A percentile compares a stretch with the other conserved stretches of the same genome.
Conservation (phyloP, 1,139 yeast genomes). For the Candida tropicalis region DNA sequence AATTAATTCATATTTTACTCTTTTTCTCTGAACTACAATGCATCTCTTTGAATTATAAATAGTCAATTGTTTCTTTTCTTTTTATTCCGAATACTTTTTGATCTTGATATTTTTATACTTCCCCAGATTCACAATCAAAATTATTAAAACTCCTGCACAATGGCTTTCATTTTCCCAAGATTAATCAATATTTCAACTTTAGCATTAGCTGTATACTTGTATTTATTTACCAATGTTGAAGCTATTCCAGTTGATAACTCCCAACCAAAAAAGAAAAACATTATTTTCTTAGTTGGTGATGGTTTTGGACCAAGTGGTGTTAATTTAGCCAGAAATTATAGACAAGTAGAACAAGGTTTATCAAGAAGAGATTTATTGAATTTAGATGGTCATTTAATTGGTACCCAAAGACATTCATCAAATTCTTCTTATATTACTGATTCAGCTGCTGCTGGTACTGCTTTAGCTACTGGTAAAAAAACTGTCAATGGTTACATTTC, state of each 20-base stretch:
- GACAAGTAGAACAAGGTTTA: constrained; percentile 47
- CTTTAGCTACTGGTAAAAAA: constrained; percentile 77
- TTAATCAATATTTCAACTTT: constrained; percentile 11
- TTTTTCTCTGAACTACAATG: no score
- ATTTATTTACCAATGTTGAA: constrained; percentile 11
- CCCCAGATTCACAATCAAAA: neutral
- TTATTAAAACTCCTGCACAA: neutral
- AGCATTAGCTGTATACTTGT: constrained; percentile 16
- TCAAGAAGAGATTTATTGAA: constrained; percentile 54
- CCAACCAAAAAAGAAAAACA: constrained; percentile 46
- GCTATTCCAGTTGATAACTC: constrained; percentile 17
- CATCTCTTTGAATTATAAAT: no score
- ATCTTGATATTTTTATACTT: no score
- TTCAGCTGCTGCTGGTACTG: constrained; percentile 95
- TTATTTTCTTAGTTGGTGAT: constrained; percentile 84
- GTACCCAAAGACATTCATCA: constrained; percentile 79
- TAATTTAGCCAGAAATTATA: constrained; percentile 68
- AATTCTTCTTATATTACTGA: constrained; percentile 75
- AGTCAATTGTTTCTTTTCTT: neutral
- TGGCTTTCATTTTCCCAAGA: constrained; percentile 16
- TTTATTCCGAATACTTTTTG: no score
- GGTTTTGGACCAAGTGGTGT: constrained; percentile 91
- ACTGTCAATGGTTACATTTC: constrained; percentile 88
- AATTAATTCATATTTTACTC: no score
- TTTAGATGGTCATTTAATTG: constrained; percentile 70